Conservation (phyloP, 2,329 filamentous ascomycete genomes). For the Rhynchosporium secalis region DNA sequence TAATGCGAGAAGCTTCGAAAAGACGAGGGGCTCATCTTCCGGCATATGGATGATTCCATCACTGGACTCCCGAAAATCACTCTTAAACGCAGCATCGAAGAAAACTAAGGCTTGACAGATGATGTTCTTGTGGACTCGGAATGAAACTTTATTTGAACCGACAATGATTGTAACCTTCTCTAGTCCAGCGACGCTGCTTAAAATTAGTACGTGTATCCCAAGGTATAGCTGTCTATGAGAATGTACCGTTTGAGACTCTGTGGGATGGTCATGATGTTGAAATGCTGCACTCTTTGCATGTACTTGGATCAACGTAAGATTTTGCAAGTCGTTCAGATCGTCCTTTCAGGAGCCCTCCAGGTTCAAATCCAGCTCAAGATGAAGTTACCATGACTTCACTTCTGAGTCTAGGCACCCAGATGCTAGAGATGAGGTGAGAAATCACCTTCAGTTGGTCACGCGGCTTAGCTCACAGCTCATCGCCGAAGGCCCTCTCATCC, state of each 20-base stretch:
- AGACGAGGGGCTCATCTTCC: background rate
- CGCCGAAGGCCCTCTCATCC: conserved; percentile 14
- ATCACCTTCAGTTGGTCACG: background rate
- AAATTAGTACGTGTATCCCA: no score
- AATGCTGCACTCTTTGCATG: background rate
- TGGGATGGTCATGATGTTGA: background rate
- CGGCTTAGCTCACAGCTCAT: background rate
- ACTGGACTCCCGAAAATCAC: background rate
- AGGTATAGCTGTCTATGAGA: no score
- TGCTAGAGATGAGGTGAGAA: background rate
- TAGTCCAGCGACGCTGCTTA: background rate
- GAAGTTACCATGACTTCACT: background rate
- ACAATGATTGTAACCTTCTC: background rate
- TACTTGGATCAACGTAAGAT: background rate
- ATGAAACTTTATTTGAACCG: background rate
- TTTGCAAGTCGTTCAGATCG: background rate
- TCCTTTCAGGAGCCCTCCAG: background rate
- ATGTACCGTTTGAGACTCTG: background rate
- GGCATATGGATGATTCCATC: background rate
- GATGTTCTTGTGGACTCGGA: background rate
- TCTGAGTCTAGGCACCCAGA: background rate
- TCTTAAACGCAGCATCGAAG: conserved; percentile 5
- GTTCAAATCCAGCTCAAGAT: background rate
- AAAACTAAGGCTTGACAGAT: background rate
- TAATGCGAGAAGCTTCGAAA: background rate